Evolutionary conservation across 78 protist genomes (phyloP), one percentile per base, ranked within the genome.

Genomic region (Emiliania huxleyi): DNA sequence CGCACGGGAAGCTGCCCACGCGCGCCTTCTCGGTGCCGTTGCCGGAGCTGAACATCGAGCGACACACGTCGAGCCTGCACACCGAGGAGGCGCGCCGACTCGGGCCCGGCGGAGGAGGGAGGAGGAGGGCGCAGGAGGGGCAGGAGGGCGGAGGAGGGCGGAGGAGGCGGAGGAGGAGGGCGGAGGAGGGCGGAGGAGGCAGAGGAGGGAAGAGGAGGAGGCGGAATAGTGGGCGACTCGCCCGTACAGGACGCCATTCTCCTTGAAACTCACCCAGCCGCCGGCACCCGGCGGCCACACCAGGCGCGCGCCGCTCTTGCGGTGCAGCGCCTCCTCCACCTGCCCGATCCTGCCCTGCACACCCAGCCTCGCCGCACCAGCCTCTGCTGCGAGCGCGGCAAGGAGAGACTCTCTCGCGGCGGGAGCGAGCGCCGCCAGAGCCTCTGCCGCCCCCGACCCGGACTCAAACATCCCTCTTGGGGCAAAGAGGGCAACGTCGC

Each of bases 21-120:
- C 75, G 79, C 55, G 40, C 42, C 40, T 87, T 69, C 49, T 93
- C 95, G 35, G 93, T 93, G n/a, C 92, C 93, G 90, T 93, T 93
- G 55, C 95, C 95, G 11, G 92, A 92, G 49, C 84, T 0, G 90
- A 90, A 93, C 95, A 93, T 93, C 25, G 21, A 22, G 21, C 33
- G 52, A 21, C 49, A 0, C 55, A 93, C 87, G 56, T 93, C 95
- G 69, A 93, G 73, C n/a, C n/a, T n/a, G n/a, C n/a, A n/a, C n/a
- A n/a, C n/a, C n/a, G n/a, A n/a, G n/a, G n/a, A n/a, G n/a, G n/a
- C n/a, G n/a, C n/a, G n/a, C n/a, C n/a, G n/a, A n/a, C n/a, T n/a
- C n/a, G n/a, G n/a, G n/a, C n/a, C n/a, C n/a, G n/a, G n/a, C n/a
- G n/a, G n/a, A n/a, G n/a, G n/a, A n/a, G n/a, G n/a, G n/a, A n/a